These are phyloP conservation scores for Candida krabiensis DNA, from an alignment of 805 yeast genomes.

Conservation along the genomic window DNA sequence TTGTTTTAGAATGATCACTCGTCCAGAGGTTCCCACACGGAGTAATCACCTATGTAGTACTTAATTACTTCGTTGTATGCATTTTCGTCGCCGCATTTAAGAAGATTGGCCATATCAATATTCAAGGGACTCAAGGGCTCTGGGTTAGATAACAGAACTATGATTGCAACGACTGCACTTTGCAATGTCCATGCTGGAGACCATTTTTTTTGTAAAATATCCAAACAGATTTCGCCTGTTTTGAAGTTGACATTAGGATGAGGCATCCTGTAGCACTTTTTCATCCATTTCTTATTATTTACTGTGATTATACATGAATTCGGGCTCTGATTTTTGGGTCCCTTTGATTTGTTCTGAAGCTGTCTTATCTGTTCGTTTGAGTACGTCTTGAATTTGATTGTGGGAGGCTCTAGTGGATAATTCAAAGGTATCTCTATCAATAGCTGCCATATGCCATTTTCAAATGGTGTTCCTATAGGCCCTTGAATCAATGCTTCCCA, in stretches of 20 bases:
- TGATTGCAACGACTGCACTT: conserved; percentile 55
- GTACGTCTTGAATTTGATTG: conserved; percentile 39
- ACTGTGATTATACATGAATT: background rate
- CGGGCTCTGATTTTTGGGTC: background rate
- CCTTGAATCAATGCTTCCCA: conserved; percentile 58
- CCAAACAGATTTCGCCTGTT: conserved; percentile 72
- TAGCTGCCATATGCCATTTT: conserved; percentile 52
- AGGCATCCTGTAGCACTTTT: conserved; percentile 33
- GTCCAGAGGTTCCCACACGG: conserved; percentile 16
- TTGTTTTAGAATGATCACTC: conserved; percentile 1
- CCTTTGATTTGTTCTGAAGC: conserved; percentile 3
- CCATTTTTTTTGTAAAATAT: conserved; percentile 61
- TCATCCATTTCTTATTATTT: background rate
- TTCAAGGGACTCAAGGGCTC: conserved; percentile 74
- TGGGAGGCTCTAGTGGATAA: conserved; percentile 65
- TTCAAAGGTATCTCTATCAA: conserved; percentile 42
- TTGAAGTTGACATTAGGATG: conserved; percentile 51
- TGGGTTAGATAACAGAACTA: conserved; percentile 59
- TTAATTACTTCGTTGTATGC: conserved; percentile 44
- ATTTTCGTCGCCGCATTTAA: conserved; percentile 44
- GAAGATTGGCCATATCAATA: conserved; percentile 64
- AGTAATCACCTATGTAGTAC: conserved; percentile 34
- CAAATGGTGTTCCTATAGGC: conserved; percentile 52
- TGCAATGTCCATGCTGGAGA: conserved; percentile 72
- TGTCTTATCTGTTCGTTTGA: conserved; percentile 11